Conservation (phyloP, 2,329 filamentous ascomycete genomes). For the Gremmenia infestans region DNA sequence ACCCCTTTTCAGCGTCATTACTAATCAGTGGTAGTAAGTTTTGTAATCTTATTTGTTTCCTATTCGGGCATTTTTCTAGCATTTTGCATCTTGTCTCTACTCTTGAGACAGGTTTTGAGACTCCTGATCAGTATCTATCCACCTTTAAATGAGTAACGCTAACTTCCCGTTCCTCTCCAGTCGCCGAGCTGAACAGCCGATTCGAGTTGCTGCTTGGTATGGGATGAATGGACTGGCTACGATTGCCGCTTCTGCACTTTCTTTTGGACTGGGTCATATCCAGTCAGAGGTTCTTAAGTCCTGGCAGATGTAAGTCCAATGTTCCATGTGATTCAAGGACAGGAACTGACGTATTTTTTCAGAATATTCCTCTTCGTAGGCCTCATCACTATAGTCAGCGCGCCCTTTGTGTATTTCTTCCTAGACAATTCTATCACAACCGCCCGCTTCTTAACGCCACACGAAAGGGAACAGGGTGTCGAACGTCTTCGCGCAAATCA, state of each 20-base stretch:
- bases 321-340: conserved; percentile 31
- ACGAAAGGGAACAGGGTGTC: conserved; percentile 63
- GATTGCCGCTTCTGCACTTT: conserved; percentile 29
- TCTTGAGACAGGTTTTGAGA: too few relatives aligned
- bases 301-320: conserved; percentile 27
- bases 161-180: too few relatives aligned
- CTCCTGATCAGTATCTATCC: too few relatives aligned
- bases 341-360: conserved; percentile 45
- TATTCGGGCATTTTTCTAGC: too few relatives aligned
- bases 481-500: conserved; percentile 70
- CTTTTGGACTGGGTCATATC: conserved; percentile 32
- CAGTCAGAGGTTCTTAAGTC: conserved; percentile 41
- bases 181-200: conserved; percentile 34
- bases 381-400: conserved; percentile 53
- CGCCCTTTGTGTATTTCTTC: conserved; percentile 53
- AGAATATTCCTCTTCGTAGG: conserved; percentile 65
- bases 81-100: too few relatives aligned
- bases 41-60: too few relatives aligned
- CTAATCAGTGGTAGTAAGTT: conserved; percentile 33
- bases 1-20: conserved; percentile 36
- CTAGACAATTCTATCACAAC: conserved; percentile 51
- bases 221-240: conserved; percentile 30
- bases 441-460: conserved; percentile 54
- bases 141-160: too few relatives aligned
- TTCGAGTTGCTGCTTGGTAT: conserved; percentile 34